Percentiles rank a stretch among this genome's conserved stretches.
Evolutionary conservation across 495 filamentous ascomycete species (phyloP).

Genomic region (Penicillium pancosmium): DNA sequence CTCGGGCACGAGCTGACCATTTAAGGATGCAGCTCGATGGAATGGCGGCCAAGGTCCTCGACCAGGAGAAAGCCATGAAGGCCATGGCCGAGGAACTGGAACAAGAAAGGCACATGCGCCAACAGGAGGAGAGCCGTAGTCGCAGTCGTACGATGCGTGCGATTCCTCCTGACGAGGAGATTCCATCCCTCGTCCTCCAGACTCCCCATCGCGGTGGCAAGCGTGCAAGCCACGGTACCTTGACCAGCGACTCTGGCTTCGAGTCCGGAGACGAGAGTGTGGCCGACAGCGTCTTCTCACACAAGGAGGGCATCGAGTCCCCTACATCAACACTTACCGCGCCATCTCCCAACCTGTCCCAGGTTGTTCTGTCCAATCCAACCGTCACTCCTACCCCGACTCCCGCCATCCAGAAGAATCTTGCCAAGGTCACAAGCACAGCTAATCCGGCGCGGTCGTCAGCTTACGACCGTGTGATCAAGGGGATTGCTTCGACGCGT

Average conservation of each 20-base stretch:
- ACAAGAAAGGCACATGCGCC: constrained; percentile 57
- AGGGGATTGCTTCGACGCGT: constrained; percentile 41
- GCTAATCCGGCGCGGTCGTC: constrained; percentile 36
- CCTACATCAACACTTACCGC: constrained; percentile 52
- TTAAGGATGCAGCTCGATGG: constrained; percentile 76
- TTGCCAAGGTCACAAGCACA: constrained; percentile 19
- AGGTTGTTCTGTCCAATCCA: constrained; percentile 37
- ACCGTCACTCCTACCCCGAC: constrained; percentile 24
- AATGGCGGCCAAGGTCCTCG: constrained; percentile 67
- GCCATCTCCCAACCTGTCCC: constrained; percentile 42
- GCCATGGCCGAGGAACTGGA: constrained; percentile 65
- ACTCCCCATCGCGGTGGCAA: constrained; percentile 50
- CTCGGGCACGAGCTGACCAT: constrained; percentile 64
- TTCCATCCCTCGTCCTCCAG: constrained; percentile 56
- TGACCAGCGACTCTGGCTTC: constrained; percentile 55
- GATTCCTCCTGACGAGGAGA: constrained; percentile 37
- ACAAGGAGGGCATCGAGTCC: constrained; percentile 54
- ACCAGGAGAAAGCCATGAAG: constrained; percentile 67
- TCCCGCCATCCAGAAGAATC: constrained; percentile 29
- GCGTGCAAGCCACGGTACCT: constrained; percentile 55
- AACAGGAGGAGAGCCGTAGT: constrained; percentile 55
- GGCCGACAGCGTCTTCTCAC: constrained; percentile 65
- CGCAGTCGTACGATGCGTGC: constrained; percentile 42
- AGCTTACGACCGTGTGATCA: constrained; percentile 45
- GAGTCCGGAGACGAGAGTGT: constrained; percentile 59